Evolutionary conservation across 805 yeast genomes (phyloP), one percentile per base, ranked within the genome.

Genomic region (Wickerhamiella lipophila): DNA sequence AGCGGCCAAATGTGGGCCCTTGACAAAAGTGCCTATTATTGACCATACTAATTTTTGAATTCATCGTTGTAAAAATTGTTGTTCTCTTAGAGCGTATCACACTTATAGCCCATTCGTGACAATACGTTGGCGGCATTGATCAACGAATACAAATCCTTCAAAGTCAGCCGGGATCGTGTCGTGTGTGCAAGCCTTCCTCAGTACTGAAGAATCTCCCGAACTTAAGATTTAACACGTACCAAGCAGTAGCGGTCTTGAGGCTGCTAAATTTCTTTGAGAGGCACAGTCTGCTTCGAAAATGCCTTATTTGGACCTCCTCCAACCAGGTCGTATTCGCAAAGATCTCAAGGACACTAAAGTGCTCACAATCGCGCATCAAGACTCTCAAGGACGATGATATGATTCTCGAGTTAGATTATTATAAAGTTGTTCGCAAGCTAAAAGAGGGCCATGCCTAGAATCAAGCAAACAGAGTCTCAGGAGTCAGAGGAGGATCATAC

Each of bases 141-240:
- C 41, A 78, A 92, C 36, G 79, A 76, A 57, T 85, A 83, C 38
- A 78, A 88, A 50, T 96, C 87, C 64, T 80, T 95, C n/a, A 86
- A 85, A 67, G 96, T 92, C 19, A 88, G 97, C 0, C 65, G 89
- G 49, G 94, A 86, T 63, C 83, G 98, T 73, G 79, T 92, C n/a
- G n/a, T n/a, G n/a, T n/a, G n/a, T n/a, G 48, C 76, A 75, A 51
- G 79, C 77, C 25, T 92, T 88, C 62, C 74, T 92, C 61, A 69
- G 73, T 47, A 95, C 85, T 64, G 78, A 76, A 12, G 97, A 92
- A 62, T 82, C 94, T 21, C 71, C 79, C 23, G 6, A 18, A 6
- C 40, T 8, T 6, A 16, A 15, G 11, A 22, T 36, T 6, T 8
- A 18, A 16, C 36, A 32, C 18, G 36, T 32, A 8, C 18, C 36